Base-by-base conservation (phyloP, 257 asterid species). In the Datura wrightii region DNA sequence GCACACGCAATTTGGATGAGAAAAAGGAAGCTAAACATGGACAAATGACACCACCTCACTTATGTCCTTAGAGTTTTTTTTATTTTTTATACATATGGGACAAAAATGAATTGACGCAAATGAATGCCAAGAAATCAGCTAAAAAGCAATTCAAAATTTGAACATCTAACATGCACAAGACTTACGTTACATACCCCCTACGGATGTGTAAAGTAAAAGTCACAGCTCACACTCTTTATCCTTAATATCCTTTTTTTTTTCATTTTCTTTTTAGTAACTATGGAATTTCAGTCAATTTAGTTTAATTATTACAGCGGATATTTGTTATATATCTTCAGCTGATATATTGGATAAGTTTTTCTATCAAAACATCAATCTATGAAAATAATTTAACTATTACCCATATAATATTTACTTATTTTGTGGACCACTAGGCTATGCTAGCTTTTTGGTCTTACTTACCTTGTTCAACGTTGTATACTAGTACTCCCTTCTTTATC, bases 1-100 rank as follows among this genome's bases (percentile, higher is more conserved):
- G 63, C 48, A 31, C 82, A 78, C 82, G 82, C 82, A 78, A 78
- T 52, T 50, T 14, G 2, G 63, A 31, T 8, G 82, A 24, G 6
- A 78, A 78, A 36, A 65, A 52, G 5, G 46, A 14, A 4, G 15
- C 24, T 34, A 44, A 44, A 71, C n/a, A 31, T 78, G 15, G 82
- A 78, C 48, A 78, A 50, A 76, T 76, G 62, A 50, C 24, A 48
- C 62, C 56, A 48, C 42, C 44, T 50, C 62, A 24, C 60, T 50
- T 10, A n/a, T 72, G 10, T 37, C 81, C 60, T 24, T 50, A 6
- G 3, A 6, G 44, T 65, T 11, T 66, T 11, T 5, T 31, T 31
- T 31, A 3, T 60, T 3, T 37, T n/a, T 15, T 14, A 11, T 53
- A 24, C 1, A 3, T 11, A 4, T 5, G 48, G 50, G 24, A 15